Base-by-base conservation (phyloP, 2,329 filamentous ascomycete genomes). In the Aspergillus awamori region DNA sequence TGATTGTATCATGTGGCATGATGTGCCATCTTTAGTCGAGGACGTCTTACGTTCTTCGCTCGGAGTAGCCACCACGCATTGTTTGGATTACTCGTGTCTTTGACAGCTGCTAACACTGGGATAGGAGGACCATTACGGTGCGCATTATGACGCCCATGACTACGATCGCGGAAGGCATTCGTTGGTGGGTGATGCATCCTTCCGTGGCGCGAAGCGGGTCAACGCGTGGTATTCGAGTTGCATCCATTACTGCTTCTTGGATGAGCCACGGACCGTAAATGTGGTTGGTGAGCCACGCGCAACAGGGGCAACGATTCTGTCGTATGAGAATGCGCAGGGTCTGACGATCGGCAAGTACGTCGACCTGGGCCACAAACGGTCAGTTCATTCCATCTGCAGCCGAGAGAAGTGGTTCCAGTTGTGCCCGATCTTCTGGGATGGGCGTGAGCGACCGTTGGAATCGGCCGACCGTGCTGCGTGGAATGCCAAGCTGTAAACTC, bases 291-390 rank as follows among this genome's bases (percentile, higher is more conserved):
- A 94, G 79, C 90, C 91, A 36, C 89, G 89, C 72, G 86, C 85
- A 61, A 89, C 87, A 4, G 90, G 89, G 69, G 83, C 81, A 28
- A 89, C 86, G 0, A 87, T 93, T 13, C 80, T 93, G 60, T 86
- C 87, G 63, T 93, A 93, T 74, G 90, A 93, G 68, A 84, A 91
- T 57, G 86, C 88, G 54, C 88, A 91, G 68, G 90, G 90, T 1
- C 88, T 92, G 68, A 86, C 86, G 6, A 80, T 92, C 39, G 87
- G 90, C 67, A 90, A 90, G 76, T 86, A 90, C 63, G 85, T 91
- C 63, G 89, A 92, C 67, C 76, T 92, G 63, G 87, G 88, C 4
- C 86, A 91, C 68, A 91, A 92, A 80, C 83, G 89, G 28, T 88
- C 87, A 59, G 88, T 87, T 2, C 83, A 90, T 63, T 83, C 90